phyloP scores from a whole-genome alignment of 345 rosid genomes.

The Aquilaria sinensis region DNA sequence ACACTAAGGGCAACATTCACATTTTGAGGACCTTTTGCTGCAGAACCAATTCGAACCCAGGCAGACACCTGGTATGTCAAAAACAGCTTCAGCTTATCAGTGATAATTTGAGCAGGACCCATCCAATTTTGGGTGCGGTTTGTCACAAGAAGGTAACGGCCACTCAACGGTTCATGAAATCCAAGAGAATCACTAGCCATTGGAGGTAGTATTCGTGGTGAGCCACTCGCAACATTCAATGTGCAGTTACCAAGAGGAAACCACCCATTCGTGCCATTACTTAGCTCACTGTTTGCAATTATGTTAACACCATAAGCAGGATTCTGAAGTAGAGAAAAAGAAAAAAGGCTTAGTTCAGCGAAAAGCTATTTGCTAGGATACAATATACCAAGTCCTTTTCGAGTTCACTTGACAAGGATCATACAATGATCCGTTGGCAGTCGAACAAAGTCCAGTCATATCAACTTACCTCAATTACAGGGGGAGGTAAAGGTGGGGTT shows the following conservation, averaged over 20 bases:
- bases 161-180: slow-evolving; percentile 57
- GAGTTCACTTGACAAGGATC: too few relatives aligned
- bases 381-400: too few relatives aligned
- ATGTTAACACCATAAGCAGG: slow-evolving; percentile 70
- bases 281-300: slow-evolving; percentile 60
- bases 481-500: slow-evolving; percentile 51
- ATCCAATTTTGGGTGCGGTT: slow-evolving; percentile 90
- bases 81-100: slow-evolving; percentile 65
- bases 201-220: slow-evolving; percentile 79
- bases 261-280: slow-evolving; percentile 62
- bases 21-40: slow-evolving; percentile 55
- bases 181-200: slow-evolving; percentile 78
- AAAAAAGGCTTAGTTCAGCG: neutral
- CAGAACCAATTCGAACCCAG: slow-evolving; percentile 73
- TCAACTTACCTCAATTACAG: slow-evolving; percentile 50
- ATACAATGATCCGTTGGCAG: too few relatives aligned
- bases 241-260: slow-evolving; percentile 84
- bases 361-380: neutral
- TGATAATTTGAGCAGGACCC: slow-evolving; percentile 96
- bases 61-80: slow-evolving; percentile 90
- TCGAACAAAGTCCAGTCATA: too few relatives aligned
- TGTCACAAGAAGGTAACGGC: slow-evolving; percentile 61
- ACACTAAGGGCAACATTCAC: slow-evolving; percentile 84
- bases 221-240: slow-evolving; percentile 55
- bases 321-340: slow-evolving; percentile 33